These are phyloP conservation scores for Inga laurina DNA, from an alignment of 306 rosid genomes.

Conservation along the genomic window DNA sequence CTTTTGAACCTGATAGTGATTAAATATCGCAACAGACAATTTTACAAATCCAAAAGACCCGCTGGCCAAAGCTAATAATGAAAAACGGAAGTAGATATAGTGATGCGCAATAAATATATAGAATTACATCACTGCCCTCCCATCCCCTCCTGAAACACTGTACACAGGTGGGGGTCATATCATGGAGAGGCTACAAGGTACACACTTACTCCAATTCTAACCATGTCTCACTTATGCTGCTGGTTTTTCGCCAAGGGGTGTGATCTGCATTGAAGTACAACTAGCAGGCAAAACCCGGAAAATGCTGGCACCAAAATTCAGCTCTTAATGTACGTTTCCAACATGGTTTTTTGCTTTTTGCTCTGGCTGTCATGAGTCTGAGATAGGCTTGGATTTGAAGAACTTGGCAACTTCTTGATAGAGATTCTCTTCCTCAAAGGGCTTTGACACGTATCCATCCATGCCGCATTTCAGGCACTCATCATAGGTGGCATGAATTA, in stretches of 20 bases:
- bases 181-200: constrained; percentile 45
- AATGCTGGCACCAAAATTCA: constrained; percentile 31
- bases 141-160: constrained; percentile 50
- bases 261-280: constrained; percentile 21
- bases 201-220: constrained; percentile 48
- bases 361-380: constrained; percentile 30
- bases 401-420: constrained; percentile 83
- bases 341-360: not conserved
- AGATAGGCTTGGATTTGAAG: constrained; percentile 53
- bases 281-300: constrained; percentile 35
- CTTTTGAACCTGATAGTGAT: not conserved
- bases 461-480: constrained; percentile 84
- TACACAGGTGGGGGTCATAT: constrained; percentile 41
- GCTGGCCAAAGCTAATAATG: not conserved
- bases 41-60: constrained; percentile 23
- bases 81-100: constrained; percentile 36
- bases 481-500: constrained; percentile 88
- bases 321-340: not conserved
- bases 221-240: constrained; percentile 36
- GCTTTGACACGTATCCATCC: constrained; percentile 97
- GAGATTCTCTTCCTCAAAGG: constrained; percentile 95
- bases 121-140: constrained; percentile 61
- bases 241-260: constrained; percentile 34
- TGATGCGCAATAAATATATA: constrained; percentile 47
- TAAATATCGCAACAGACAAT: not conserved